A percentile compares a stretch with the other conserved stretches of the same genome.
These are phyloP conservation scores for Pythium diclinum DNA, from an alignment of 352 stramenopile genomes.

Conservation along the genomic window DNA sequence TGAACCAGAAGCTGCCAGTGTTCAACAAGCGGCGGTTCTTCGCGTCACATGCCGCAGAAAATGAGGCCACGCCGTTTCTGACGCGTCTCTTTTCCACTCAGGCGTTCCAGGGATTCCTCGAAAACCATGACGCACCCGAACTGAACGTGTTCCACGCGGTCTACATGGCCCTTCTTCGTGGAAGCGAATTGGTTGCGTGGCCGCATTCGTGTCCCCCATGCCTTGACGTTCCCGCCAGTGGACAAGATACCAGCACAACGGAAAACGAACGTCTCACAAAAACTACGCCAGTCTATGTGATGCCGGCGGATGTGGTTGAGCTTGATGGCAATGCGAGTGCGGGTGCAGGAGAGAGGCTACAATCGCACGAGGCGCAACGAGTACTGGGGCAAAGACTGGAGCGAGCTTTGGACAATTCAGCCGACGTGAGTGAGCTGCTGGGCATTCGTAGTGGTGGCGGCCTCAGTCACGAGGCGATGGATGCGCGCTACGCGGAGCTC, in stretches of 20 bases:
- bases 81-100: slow-evolving; percentile 71
- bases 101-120: slow-evolving; percentile 77
- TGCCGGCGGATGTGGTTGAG: background rate
- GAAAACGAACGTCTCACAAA: background rate
- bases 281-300: slow-evolving; percentile 31
- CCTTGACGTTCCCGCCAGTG: slow-evolving; percentile 40
- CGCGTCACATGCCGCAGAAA: slow-evolving; percentile 49
- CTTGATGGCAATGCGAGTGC: background rate
- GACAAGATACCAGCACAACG: background rate
- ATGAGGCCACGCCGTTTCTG: slow-evolving; percentile 62
- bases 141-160: slow-evolving; percentile 77
- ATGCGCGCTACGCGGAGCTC: slow-evolving; percentile 19
- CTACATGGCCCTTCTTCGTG: slow-evolving; percentile 57
- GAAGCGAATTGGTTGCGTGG: slow-evolving; percentile 34
- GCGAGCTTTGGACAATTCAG: slow-evolving; percentile 15
- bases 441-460: slow-evolving; percentile 1
- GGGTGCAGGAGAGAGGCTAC: background rate
- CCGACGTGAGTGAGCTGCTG: slow-evolving; percentile 18
- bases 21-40: slow-evolving; percentile 87
- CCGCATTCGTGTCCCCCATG: slow-evolving; percentile 20
- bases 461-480: slow-evolving; percentile 18
- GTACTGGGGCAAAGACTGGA: slow-evolving; percentile 15
- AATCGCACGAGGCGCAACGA: background rate
- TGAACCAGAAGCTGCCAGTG: slow-evolving; percentile 83
- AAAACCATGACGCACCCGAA: slow-evolving; percentile 68